Conservation (phyloP, 768 basidiomycete species). For the Russula sp. region DNA sequence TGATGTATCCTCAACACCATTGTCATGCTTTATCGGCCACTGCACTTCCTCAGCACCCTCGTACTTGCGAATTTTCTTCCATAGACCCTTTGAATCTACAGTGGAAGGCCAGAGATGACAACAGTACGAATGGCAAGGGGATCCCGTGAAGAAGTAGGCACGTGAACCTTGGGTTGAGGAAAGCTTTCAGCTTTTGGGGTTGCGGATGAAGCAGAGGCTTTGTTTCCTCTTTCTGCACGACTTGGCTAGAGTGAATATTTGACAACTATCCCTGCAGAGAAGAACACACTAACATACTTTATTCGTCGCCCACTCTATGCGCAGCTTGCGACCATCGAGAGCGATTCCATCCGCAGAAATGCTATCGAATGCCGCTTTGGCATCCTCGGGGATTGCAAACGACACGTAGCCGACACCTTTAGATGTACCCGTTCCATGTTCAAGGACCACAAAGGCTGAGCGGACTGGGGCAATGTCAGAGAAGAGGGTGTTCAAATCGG, state of each 20-base stretch:
- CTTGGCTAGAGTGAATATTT: slow-evolving; percentile 20
- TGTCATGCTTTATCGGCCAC: slow-evolving; percentile 53
- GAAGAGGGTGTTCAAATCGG: slow-evolving; percentile 88
- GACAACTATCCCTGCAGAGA: slow-evolving; percentile 13
- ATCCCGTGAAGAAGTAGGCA: slow-evolving; percentile 47
- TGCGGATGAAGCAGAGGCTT: not conserved
- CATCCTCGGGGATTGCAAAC: slow-evolving; percentile 87
- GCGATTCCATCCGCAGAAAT: slow-evolving; percentile 62
- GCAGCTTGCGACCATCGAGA: slow-evolving; percentile 64
- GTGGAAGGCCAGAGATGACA: slow-evolving; percentile 66
- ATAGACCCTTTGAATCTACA: slow-evolving; percentile 62
- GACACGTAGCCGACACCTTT: slow-evolving; percentile 98
- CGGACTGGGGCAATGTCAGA: slow-evolving; percentile 94
- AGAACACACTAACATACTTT: slow-evolving; percentile 50
- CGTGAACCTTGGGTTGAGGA: slow-evolving; percentile 39
- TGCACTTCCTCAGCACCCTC: slow-evolving; percentile 72
- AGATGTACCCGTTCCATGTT: slow-evolving; percentile 67
- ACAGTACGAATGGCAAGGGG: slow-evolving; percentile 83
- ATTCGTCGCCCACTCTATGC: slow-evolving; percentile 76
- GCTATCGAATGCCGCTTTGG: slow-evolving; percentile 65
- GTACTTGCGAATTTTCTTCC: slow-evolving; percentile 86
- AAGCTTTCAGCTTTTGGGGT: slow-evolving; percentile 32
- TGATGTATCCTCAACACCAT: slow-evolving; percentile 48
- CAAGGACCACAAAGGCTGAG: slow-evolving; percentile 88
- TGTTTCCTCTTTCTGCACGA: slow-evolving; percentile 24